phyloP scores from a whole-genome alignment of 2,329 filamentous ascomycete genomes.

The Hymenoscyphus repandus region DNA sequence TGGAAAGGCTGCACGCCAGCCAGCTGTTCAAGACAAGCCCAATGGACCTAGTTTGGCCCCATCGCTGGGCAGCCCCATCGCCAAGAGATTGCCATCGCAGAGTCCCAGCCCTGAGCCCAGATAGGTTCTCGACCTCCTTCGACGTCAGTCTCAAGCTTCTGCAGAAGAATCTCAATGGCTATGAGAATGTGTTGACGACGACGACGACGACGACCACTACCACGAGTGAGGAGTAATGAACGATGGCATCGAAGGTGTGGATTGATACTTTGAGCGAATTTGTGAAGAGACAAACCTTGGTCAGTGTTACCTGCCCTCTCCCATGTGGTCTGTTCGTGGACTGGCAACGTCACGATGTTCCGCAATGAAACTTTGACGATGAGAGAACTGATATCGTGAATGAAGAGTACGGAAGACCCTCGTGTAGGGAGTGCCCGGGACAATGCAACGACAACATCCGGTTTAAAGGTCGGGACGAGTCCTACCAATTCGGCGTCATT shows the following conservation, averaged over 20 bases:
- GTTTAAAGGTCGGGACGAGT: constrained; percentile 33
- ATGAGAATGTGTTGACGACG: no score
- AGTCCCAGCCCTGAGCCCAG: no score
- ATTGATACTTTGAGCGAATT: constrained; percentile 1
- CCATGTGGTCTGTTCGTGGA: constrained; percentile 8
- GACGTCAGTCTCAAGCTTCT: neutral
- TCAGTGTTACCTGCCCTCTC: neutral
- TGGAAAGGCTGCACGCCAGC: no score
- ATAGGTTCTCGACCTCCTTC: neutral
- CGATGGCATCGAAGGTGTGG: neutral
- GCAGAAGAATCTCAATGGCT: no score
- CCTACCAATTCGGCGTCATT: constrained; percentile 38
- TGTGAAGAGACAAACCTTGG: constrained; percentile 1
- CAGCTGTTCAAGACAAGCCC: no score
- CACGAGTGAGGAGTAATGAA: neutral
- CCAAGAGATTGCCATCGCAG: no score
- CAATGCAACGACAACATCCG: constrained; percentile 32
- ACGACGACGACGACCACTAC: no score
- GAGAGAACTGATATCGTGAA: neutral
- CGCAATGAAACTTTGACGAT: neutral
- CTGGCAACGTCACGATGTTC: neutral
- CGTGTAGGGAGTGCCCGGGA: constrained; percentile 41
- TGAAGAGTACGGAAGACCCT: constrained; percentile 30
- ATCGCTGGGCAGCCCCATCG: neutral
- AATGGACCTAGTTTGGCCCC: no score